Evolutionary conservation across 1,284 basidiomycete species (phyloP), one percentile per base, ranked within the genome.

Genomic region (Cryptococcus neoformans): DNA sequence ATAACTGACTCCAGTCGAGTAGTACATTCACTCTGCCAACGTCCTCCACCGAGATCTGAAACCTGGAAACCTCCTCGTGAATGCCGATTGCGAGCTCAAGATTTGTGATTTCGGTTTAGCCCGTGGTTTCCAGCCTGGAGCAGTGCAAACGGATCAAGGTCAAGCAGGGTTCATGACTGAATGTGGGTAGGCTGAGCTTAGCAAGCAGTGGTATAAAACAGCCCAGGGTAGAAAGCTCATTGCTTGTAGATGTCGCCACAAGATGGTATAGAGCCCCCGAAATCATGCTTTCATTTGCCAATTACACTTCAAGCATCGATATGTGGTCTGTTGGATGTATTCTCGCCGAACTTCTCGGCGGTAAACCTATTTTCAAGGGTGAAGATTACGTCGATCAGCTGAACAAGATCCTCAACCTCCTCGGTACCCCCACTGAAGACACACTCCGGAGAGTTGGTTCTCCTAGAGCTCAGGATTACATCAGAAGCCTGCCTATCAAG

Each of bases 141-240:
- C 51, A 82, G 86, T 53, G 82, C 86, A 55, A 67, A 88, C 87
- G 40, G 76, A 78, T 50, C 79, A 79, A 46, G 81, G 80, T 14
- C 91, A 91, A 68, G 92, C 93, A 66, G 93, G 94, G 0, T 97
- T 99, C 80, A 99, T 99, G 96, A 99, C 96, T 0, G 96, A 99
- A 79, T 96, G 93, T 76, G 61, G 64, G 75, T 66, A 28, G 28
- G 28, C 17, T 16, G 16, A 4, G 42, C 42, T 17, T 44, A 4
- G 11, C 28, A 16, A 8, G 45, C 14, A 14, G 16, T 42, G 16
- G 40, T 17, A 12, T n/a, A 17, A 47, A 21, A 34, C 17, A 14
- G 47, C 3, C 17, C 34, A 28, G 3, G 21, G 4, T 14, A 1
- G 4, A 10, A 36, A 9, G 47, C 47, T 36, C 11, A 49, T 49